Percentiles rank a stretch among this genome's conserved stretches.
phyloP scores from a whole-genome alignment of 768 basidiomycete genomes.

The Tubosaeta sp. region DNA sequence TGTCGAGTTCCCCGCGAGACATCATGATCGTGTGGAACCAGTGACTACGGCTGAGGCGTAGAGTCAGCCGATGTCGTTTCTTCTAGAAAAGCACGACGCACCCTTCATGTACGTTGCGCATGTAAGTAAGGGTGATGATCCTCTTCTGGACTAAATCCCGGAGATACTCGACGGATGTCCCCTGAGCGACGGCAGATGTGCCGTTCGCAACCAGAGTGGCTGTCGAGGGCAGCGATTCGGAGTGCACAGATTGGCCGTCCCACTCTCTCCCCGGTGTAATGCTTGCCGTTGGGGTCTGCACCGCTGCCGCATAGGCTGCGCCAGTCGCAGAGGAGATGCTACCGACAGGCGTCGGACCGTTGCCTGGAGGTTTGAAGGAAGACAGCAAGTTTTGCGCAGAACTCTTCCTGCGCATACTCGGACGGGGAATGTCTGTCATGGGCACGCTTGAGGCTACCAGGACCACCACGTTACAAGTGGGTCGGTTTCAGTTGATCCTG shows the following conservation, averaged over 20 bases:
- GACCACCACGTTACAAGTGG: background rate
- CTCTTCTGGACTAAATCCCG: constrained; percentile 80
- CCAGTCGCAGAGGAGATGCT: constrained; percentile 34
- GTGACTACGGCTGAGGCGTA: constrained; percentile 56
- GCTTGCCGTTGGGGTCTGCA: constrained; percentile 36
- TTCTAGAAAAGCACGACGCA: constrained; percentile 34
- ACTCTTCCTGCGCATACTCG: constrained; percentile 77
- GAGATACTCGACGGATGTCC: constrained; percentile 73
- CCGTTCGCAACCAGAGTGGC: constrained; percentile 36
- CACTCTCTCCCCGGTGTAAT: constrained; percentile 52
- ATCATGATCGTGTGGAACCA: constrained; percentile 90
- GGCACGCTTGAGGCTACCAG: constrained; percentile 21
- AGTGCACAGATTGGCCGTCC: constrained; percentile 67
- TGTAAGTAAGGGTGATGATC: constrained; percentile 79
- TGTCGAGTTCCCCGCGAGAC: constrained; percentile 67
- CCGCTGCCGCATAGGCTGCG: constrained; percentile 35
- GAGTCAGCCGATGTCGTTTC: constrained; percentile 1
- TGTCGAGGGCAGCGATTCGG: constrained; percentile 39
- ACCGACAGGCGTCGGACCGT: constrained; percentile 26
- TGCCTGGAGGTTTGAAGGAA: constrained; percentile 51
- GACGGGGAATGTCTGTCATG: constrained; percentile 38
- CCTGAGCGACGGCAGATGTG: constrained; percentile 39
- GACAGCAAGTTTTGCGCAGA: constrained; percentile 80
- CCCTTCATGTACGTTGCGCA: constrained; percentile 86
- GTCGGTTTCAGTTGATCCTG: constrained; percentile 5